A percentile compares a stretch with the other conserved stretches of the same genome.
Conservation (phyloP, 176 grass and related monocot species). For the Areca catechu region DNA sequence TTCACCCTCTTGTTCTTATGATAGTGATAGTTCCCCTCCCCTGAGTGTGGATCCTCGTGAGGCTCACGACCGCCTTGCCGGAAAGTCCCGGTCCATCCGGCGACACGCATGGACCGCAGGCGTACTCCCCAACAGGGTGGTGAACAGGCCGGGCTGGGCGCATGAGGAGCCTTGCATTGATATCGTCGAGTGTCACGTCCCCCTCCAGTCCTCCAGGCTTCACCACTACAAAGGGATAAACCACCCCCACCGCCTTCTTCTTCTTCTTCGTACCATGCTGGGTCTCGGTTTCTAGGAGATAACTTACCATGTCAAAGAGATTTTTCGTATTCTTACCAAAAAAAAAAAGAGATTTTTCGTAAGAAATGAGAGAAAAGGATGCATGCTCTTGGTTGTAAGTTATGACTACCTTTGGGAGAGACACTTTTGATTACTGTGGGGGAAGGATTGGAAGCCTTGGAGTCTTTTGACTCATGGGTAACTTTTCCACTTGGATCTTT, state of each 20-base stretch:
- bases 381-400: too few species aligned
- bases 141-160: slow-evolving; percentile 65
- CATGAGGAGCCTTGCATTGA: slow-evolving; percentile 73
- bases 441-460: not conserved
- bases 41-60: slow-evolving; percentile 61
- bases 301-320: too few species aligned
- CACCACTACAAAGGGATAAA: slow-evolving; percentile 78
- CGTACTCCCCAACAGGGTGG: slow-evolving; percentile 90
- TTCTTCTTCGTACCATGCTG: slow-evolving; percentile 9
- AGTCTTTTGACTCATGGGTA: not conserved
- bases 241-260: slow-evolving; percentile 11
- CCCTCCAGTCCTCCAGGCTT: slow-evolving; percentile 82
- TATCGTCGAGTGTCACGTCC: slow-evolving; percentile 78
- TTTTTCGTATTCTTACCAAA: too few species aligned
- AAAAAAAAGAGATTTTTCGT: too few species aligned
- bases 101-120: slow-evolving; percentile 48
- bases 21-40: slow-evolving; percentile 92
- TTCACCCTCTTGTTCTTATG: slow-evolving; percentile 72
- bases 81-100: slow-evolving; percentile 58
- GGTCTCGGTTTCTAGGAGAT: too few species aligned
- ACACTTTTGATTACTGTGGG: slow-evolving; percentile 5
- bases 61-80: slow-evolving; percentile 66
- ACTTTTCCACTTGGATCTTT: slow-evolving; percentile 1
- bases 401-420: slow-evolving; percentile 3
- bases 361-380: too few species aligned